These are phyloP conservation scores for Cucumis hystrix DNA, from an alignment of 306 rosid genomes.

Conservation along the genomic window DNA sequence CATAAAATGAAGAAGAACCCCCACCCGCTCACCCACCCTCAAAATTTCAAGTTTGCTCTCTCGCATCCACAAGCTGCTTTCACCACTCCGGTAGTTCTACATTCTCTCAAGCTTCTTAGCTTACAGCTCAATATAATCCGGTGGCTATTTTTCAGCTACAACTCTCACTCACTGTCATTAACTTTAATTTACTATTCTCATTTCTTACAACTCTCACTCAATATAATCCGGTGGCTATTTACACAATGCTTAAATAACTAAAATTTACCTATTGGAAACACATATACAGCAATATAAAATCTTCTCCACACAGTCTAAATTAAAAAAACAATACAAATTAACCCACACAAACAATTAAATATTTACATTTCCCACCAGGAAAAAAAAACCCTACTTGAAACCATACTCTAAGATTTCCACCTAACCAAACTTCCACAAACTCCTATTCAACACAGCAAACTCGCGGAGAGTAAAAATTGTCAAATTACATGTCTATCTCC, in stretches of 20 bases:
- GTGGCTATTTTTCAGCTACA: not conserved
- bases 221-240: not conserved
- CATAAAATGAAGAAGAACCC: not conserved
- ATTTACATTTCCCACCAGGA: not conserved
- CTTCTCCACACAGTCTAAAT: not conserved
- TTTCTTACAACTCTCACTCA: not conserved
- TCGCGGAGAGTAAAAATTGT: not conserved
- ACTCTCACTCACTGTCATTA: not conserved
- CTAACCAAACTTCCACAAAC: not conserved
- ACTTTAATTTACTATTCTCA: not conserved
- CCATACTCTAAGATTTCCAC: not conserved
- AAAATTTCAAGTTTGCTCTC: not conserved
- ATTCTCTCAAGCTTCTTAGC: not conserved
- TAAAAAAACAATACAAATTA: not conserved
- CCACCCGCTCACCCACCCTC: not conserved
- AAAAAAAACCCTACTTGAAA: not conserved
- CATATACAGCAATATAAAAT: not conserved
- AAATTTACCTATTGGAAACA: not conserved
- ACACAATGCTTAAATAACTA: not conserved
- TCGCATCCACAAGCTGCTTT: not conserved
- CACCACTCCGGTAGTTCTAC: not conserved
- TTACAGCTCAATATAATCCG: not conserved
- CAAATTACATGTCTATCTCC: slow-evolving; percentile 70
- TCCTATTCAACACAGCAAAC: not conserved
- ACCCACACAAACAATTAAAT: not conserved